A percentile compares a stretch with the other conserved stretches of the same genome.
Evolutionary conservation across 1,139 yeast species (phyloP).

Genomic region (Candida anutae): DNA sequence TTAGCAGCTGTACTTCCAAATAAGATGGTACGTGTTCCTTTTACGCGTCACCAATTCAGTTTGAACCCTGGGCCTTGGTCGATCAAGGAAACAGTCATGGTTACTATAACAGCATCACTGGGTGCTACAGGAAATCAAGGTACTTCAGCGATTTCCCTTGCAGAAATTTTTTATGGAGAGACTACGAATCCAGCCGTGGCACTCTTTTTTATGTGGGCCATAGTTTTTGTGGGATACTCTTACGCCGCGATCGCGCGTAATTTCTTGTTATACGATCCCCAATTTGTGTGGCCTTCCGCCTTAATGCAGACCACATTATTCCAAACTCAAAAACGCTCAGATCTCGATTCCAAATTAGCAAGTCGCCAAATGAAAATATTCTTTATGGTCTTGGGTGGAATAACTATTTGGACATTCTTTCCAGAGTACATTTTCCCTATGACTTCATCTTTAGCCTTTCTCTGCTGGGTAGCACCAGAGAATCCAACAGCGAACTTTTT

Average conservation of each 20-base stretch:
- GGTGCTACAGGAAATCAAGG: slow-evolving; percentile 16
- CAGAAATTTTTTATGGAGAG: slow-evolving; percentile 11
- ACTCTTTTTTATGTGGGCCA: slow-evolving; percentile 12
- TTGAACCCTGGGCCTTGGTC: slow-evolving; percentile 16
- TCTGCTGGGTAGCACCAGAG: slow-evolving; percentile 15
- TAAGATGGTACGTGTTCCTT: slow-evolving; percentile 3
- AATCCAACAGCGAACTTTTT: slow-evolving; percentile 10
- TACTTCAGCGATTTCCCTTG: slow-evolving; percentile 11
- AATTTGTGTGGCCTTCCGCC: slow-evolving; percentile 13
- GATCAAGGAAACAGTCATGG: slow-evolving; percentile 15
- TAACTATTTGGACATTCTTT: slow-evolving; percentile 19
- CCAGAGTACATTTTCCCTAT: slow-evolving; percentile 14
- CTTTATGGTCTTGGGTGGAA: slow-evolving; percentile 18
- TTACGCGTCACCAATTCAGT: slow-evolving; percentile 5
- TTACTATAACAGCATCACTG: slow-evolving; percentile 13
- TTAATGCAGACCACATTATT: slow-evolving; percentile 15
- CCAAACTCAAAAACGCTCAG: slow-evolving; percentile 11
- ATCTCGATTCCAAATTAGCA: slow-evolving; percentile 5
- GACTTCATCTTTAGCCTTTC: slow-evolving; percentile 12
- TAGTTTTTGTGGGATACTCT: slow-evolving; percentile 15
- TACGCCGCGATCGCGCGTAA: slow-evolving; percentile 14
- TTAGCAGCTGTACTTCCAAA: slow-evolving; percentile 9
- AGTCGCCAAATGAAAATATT: slow-evolving; percentile 13
- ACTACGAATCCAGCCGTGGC: slow-evolving; percentile 9
- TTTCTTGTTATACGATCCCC: slow-evolving; percentile 10